Base-by-base conservation (phyloP, 306 rosid species). In the Castanea crenata region DNA sequence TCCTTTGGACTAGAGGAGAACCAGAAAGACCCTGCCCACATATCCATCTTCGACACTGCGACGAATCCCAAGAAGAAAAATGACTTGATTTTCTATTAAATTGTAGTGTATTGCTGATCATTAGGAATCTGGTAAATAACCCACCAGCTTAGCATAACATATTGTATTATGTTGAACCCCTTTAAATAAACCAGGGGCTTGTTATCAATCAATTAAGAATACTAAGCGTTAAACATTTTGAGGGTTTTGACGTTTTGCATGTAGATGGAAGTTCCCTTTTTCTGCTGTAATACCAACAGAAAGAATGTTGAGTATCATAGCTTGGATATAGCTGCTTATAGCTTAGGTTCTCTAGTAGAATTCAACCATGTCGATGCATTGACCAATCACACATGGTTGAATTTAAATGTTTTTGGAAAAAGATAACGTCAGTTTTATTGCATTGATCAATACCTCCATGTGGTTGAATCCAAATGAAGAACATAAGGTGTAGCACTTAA, bases 1-100 rank as follows among this genome's bases (percentile, higher is more conserved):
- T 77, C 71, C 79, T 96, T 83, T 91, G 99, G 99, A 77, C 72
- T 18, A 83, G 68, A 73, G 98, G 99, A 58, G 98, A 90, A 80
- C 97, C 97, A 19, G 88, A 93, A 62, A 89, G 91, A 65, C 79
- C 79, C 18, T 96, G 99, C 75, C 97, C 93, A 4, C 99, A 96
- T 79, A 25, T 85, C 32, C 85, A 79, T 74, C 96, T 86, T 70
- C 88, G 87, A 31, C 80, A 75, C 11, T 75, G 80, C 76, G 84
- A 82, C 41, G 96, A 90, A 78, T 27, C 69, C 73, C 81, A 76
- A 68, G 80, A 80, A 55, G 78, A 84, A 85, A 81, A 90, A 84
- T 86, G 63, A 84, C 73, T 69, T 79, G 71, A 21, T 32, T 65
- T 52, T 11, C 2, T 55, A 64, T 83, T 35, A 80, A 85, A 76